Conservation (phyloP, 306 rosid species). For the Fagus crenata region DNA sequence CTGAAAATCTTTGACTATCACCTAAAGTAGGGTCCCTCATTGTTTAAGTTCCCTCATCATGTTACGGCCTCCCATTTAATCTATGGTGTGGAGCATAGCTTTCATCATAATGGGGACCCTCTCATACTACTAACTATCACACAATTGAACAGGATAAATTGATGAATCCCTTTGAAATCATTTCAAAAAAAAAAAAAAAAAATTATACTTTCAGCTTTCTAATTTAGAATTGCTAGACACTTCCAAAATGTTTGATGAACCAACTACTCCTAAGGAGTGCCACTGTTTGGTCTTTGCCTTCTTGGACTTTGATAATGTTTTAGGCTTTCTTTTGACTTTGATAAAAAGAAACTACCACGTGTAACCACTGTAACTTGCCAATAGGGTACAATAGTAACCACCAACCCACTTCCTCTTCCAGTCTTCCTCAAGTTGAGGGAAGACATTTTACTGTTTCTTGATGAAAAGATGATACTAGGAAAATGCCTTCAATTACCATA, state of each 20-base stretch:
- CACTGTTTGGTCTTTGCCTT: no score
- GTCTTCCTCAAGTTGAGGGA: no score
- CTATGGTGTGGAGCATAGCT: slow-evolving; percentile 1
- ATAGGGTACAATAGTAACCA: no score
- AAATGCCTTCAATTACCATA: no score
- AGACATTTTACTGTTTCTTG: no score
- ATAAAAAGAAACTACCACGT: no score
- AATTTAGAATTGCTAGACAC: neutral
- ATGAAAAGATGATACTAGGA: no score
- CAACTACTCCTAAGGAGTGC: neutral
- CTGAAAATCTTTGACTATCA: neutral
- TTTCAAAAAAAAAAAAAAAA: neutral
- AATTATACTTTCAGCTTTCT: neutral
- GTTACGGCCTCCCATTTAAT: neutral
- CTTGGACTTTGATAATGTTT: no score
- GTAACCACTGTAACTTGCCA: no score
- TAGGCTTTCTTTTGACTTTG: no score
- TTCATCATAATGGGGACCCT: slow-evolving; percentile 4
- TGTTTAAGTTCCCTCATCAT: slow-evolving; percentile 6
- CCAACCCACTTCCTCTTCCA: no score
- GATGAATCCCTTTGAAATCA: neutral
- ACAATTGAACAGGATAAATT: neutral
- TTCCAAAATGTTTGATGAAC: neutral
- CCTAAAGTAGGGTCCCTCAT: slow-evolving; percentile 21
- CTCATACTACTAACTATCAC: neutral